These are phyloP conservation scores for Aureobasidium melanogenum DNA, from an alignment of 2,329 filamentous ascomycete species.

Conservation along the genomic window DNA sequence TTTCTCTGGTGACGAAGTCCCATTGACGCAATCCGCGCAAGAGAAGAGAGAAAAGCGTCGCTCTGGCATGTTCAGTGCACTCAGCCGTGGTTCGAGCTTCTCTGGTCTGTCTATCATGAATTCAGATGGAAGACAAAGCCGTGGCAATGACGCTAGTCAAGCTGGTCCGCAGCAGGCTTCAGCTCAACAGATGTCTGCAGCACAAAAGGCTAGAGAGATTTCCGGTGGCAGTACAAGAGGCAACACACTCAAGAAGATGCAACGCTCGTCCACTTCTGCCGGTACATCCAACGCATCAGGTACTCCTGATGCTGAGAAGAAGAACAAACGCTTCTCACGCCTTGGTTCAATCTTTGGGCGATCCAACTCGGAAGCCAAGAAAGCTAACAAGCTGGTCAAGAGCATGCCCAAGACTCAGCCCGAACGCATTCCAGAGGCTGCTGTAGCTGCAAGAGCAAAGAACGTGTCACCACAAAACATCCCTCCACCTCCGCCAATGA, in stretches of 20 bases:
- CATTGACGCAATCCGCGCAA: slow-evolving; percentile 1
- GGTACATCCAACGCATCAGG: slow-evolving; percentile 12
- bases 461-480: slow-evolving; percentile 5
- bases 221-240: slow-evolving; percentile 2
- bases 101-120: slow-evolving; percentile 8
- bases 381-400: slow-evolving; percentile 16
- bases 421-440: neutral
- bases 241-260: slow-evolving; percentile 23
- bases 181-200: neutral
- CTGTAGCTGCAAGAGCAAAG: neutral
- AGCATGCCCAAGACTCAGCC: neutral
- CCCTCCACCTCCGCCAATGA: neutral
- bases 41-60: slow-evolving; percentile 15
- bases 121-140: neutral
- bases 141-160: neutral
- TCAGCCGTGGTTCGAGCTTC: slow-evolving; percentile 15
- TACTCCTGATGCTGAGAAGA: slow-evolving; percentile 20
- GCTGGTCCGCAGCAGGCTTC: neutral
- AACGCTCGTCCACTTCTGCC: slow-evolving; percentile 19
- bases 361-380: slow-evolving; percentile 24
- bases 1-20: slow-evolving; percentile 8
- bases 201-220: neutral
- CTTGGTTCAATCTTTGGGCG: slow-evolving; percentile 36
- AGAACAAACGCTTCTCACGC: slow-evolving; percentile 38
- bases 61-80: slow-evolving; percentile 19